A percentile compares a stretch with the other conserved stretches of the same genome.
Conservation (phyloP, 2,329 filamentous ascomycete species). For the Fusarium cicatricum region DNA sequence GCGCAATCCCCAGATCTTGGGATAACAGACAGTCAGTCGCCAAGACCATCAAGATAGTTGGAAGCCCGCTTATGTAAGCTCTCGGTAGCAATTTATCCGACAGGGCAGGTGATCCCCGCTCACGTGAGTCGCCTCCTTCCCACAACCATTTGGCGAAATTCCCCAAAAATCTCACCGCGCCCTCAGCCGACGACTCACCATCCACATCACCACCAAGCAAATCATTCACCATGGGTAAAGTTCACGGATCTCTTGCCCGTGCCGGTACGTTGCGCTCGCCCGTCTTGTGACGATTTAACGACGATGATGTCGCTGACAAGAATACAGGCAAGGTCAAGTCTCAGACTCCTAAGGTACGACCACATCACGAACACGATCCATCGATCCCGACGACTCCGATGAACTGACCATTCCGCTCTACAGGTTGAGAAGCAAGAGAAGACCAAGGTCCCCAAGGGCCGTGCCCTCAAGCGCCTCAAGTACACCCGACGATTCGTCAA, state of each 20-base stretch:
- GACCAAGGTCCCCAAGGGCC: constrained; percentile 96
- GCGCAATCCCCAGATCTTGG: too few relatives aligned
- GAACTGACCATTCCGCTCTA: constrained; percentile 43
- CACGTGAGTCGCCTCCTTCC: constrained; percentile 49
- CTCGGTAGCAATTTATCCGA: constrained; percentile 44
- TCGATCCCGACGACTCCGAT: constrained; percentile 39
- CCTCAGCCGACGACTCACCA: constrained; percentile 44
- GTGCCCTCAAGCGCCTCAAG: constrained; percentile 94
- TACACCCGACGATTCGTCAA: constrained; percentile 99
- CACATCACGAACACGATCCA: constrained; percentile 29
- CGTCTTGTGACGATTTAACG: constrained; percentile 14
- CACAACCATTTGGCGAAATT: constrained; percentile 52
- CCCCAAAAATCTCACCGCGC: constrained; percentile 46
- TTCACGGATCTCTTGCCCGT: constrained; percentile 94
- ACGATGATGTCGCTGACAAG: constrained; percentile 53
- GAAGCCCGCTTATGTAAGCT: constrained; percentile 16
- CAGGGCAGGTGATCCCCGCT: constrained; percentile 45
- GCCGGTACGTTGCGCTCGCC: constrained; percentile 58
- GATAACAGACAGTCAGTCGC: too few relatives aligned
- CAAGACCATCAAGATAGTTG: too few relatives aligned
- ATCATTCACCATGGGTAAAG: constrained; percentile 81
- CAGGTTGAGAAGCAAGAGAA: constrained; percentile 93
- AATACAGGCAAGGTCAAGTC: constrained; percentile 97
- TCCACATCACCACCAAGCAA: constrained; percentile 49
- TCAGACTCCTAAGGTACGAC: constrained; percentile 86